Percentiles rank a stretch among this genome's conserved stretches.
These are phyloP conservation scores for Catharanthus roseus DNA, from an alignment of 257 asterid species.

Conservation along the genomic window DNA sequence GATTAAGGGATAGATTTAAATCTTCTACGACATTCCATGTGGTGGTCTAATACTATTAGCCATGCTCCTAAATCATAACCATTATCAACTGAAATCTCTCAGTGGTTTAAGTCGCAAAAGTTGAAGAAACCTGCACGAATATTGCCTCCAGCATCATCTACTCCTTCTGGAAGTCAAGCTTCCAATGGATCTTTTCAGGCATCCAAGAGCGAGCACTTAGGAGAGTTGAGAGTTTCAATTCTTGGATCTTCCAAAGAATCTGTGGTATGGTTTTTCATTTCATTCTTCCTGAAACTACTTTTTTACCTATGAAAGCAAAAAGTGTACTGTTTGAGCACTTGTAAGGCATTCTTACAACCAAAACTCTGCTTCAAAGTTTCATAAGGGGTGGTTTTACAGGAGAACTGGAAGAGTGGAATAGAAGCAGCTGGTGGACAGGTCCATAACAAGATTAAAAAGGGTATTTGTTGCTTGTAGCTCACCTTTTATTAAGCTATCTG, in stretches of 20 bases:
- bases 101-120: conserved; percentile 97
- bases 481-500: conserved; percentile 17
- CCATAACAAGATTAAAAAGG: conserved; percentile 61
- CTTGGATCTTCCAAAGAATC: conserved; percentile 46
- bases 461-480: conserved; percentile 27
- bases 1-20: conserved; percentile 14
- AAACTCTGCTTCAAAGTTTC: conserved; percentile 4
- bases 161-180: conserved; percentile 38
- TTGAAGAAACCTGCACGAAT: conserved; percentile 59
- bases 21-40: conserved; percentile 1
- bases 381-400: conserved; percentile 36
- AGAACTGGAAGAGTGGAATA: conserved; percentile 61
- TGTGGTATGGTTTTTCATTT: conserved; percentile 34
- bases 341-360: neutral
- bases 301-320: conserved; percentile 8
- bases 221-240: conserved; percentile 58
- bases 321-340: neutral
- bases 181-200: conserved; percentile 28
- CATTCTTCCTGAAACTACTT: neutral
- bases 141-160: conserved; percentile 50
- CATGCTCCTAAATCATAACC: conserved; percentile 9
- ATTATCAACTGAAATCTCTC: conserved; percentile 26
- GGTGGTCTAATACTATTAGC: neutral
- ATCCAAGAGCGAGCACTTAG: conserved; percentile 48
- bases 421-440: conserved; percentile 76